A percentile compares a stretch with the other conserved stretches of the same genome.
Conservation (phyloP, 2,329 filamentous ascomycete genomes). For the Colletotrichum liriopes region DNA sequence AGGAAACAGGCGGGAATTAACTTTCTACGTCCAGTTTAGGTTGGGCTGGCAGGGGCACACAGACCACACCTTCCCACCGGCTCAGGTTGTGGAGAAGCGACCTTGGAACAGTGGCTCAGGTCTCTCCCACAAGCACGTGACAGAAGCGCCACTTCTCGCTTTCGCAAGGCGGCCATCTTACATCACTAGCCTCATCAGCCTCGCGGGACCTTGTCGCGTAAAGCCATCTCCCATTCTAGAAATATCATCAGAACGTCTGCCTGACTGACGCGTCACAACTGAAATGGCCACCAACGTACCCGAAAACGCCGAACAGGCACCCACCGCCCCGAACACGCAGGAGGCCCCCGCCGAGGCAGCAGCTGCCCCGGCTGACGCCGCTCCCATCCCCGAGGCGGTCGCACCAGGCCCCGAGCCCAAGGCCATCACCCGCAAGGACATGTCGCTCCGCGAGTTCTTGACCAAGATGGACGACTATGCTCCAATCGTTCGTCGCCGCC, state of each 20-base stretch:
- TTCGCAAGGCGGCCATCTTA: conserved; percentile 12
- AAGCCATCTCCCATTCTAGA: conserved; percentile 1
- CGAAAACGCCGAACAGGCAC: conserved; percentile 50
- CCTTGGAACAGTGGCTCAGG: not conserved
- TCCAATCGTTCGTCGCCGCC: conserved; percentile 81
- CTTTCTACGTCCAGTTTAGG: no score
- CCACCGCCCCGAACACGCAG: conserved; percentile 39
- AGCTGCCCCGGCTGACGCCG: conserved; percentile 15
- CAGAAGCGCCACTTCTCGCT: not conserved
- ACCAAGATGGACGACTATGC: conserved; percentile 98
- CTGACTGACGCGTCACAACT: conserved; percentile 18
- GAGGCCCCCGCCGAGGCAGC: conserved; percentile 20
- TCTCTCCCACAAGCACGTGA: conserved; percentile 4
- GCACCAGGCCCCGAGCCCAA: conserved; percentile 71
- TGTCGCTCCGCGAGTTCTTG: conserved; percentile 91
- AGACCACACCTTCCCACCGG: not conserved
- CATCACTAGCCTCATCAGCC: conserved; percentile 41
- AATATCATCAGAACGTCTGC: conserved; percentile 23
- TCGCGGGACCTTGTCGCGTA: conserved; percentile 9
- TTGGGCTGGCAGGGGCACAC: not conserved
- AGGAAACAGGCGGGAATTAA: no score
- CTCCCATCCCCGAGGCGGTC: conserved; percentile 57
- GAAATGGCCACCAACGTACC: conserved; percentile 56
- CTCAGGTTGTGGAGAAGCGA: not conserved
- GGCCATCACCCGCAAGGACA: conserved; percentile 88